These are phyloP conservation scores for Lathyrus oleraceus DNA, from an alignment of 306 rosid genomes.

Conservation along the genomic window DNA sequence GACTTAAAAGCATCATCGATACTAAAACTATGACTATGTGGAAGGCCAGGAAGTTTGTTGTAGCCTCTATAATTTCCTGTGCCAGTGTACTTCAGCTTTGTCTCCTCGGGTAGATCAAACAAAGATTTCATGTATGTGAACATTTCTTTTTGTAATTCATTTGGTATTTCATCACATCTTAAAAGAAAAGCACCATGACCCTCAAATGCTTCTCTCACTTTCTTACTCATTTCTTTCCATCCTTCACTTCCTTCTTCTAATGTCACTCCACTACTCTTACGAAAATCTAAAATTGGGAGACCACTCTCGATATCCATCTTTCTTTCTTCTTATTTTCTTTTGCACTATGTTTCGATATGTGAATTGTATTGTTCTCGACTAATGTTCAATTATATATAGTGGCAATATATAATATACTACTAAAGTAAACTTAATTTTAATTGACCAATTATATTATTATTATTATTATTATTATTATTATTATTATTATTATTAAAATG, in stretches of 20 bases:
- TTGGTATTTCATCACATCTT: constrained; percentile 6
- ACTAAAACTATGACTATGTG: constrained; percentile 50
- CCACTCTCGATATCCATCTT: constrained; percentile 14
- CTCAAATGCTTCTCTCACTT: constrained; percentile 19
- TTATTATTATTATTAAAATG: too few relatives aligned
- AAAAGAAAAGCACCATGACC: constrained; percentile 39
- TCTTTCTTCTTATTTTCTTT: not conserved
- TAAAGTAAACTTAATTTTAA: not conserved
- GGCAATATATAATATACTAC: not conserved
- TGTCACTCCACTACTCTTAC: not conserved
- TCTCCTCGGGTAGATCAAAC: constrained; percentile 56
- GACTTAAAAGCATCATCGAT: constrained; percentile 34
- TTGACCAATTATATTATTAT: not conserved
- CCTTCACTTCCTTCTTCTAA: constrained; percentile 40
- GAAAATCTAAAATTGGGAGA: constrained; percentile 32
- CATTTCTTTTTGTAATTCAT: constrained; percentile 25
- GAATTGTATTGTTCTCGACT: not conserved
- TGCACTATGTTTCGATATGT: not conserved
- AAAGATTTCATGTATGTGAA: constrained; percentile 34
- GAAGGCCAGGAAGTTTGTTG: constrained; percentile 30
- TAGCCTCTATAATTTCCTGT: constrained; percentile 45
- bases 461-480: too few relatives aligned
- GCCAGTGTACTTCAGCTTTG: constrained; percentile 39
- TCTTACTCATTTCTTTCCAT: not conserved
- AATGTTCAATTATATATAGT: not conserved